Conservation (phyloP, 768 basidiomycete genomes). For the Dictyophora rubrovolvata region DNA sequence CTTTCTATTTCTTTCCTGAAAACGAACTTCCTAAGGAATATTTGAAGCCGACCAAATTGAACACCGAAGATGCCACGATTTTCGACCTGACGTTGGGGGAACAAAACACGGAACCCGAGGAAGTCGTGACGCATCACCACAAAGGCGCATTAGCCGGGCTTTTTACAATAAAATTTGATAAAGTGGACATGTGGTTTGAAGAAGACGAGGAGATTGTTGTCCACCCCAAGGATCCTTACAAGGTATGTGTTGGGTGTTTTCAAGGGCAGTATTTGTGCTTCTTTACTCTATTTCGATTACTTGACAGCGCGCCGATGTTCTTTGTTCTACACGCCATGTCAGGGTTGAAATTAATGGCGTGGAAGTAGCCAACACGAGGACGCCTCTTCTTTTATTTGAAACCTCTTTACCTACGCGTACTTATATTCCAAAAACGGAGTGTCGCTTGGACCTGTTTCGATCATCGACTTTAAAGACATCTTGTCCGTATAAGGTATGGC, state of each 20-base stretch:
- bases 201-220: constrained; percentile 53
- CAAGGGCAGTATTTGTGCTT: not conserved
- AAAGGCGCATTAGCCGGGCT: constrained; percentile 34
- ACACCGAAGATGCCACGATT: constrained; percentile 22
- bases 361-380: constrained; percentile 47
- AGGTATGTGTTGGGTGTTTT: constrained; percentile 28
- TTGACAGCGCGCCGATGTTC: constrained; percentile 48
- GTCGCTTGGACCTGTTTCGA: constrained; percentile 37
- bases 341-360: constrained; percentile 50
- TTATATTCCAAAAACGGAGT: constrained; percentile 52
- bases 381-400: constrained; percentile 48
- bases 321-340: constrained; percentile 51
- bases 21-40: constrained; percentile 37
- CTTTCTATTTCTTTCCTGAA: constrained; percentile 42
- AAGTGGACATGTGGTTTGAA: constrained; percentile 57
- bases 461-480: constrained; percentile 35
- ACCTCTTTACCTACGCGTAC: constrained; percentile 46
- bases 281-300: not conserved
- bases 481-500: constrained; percentile 56
- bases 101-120: constrained; percentile 30
- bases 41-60: constrained; percentile 24
- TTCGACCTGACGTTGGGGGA: constrained; percentile 40
- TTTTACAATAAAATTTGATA: constrained; percentile 37
- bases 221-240: constrained; percentile 62
- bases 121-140: constrained; percentile 23